Evolutionary conservation across 441 rosid species (phyloP).

Genomic region (Pelargonium myrrhifolium): DNA sequence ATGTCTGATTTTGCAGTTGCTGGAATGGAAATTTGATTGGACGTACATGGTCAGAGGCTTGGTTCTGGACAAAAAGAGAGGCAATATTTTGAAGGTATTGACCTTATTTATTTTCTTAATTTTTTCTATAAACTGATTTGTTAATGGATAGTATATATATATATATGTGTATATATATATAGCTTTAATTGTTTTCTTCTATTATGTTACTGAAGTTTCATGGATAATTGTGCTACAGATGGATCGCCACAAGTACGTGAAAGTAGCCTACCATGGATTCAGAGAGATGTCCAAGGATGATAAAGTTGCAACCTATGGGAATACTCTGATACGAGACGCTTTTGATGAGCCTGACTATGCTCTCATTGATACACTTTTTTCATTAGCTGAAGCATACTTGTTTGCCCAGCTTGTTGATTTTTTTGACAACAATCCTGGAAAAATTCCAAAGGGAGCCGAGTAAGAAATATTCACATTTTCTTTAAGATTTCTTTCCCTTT

Average conservation of each 20-base stretch:
- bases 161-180: no score
- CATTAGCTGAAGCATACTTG: constrained; percentile 88
- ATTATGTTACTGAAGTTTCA: constrained; percentile 8
- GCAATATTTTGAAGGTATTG: constrained; percentile 87
- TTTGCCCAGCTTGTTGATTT: constrained; percentile 96
- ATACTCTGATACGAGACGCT: constrained; percentile 74
- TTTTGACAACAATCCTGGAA: constrained; percentile 69
- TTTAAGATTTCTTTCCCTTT: not conserved
- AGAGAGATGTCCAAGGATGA: constrained; percentile 85
- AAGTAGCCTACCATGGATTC: constrained; percentile 98
- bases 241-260: constrained; percentile 97
- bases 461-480: constrained; percentile 32
- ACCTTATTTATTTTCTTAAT: constrained; percentile 5
- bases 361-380: constrained; percentile 88
- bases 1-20: constrained; percentile 42
- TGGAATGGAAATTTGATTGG: constrained; percentile 86
- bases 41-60: constrained; percentile 95
- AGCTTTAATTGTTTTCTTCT: not conserved
- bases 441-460: constrained; percentile 51
- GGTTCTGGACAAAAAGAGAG: constrained; percentile 95
- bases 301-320: constrained; percentile 80
- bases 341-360: constrained; percentile 97
- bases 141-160: not conserved
- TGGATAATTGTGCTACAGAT: constrained; percentile 35
- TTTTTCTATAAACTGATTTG: not conserved